Base-by-base conservation (phyloP, 2,329 filamentous ascomycete species). In the Immersiporthe knoxdaviesiana region DNA sequence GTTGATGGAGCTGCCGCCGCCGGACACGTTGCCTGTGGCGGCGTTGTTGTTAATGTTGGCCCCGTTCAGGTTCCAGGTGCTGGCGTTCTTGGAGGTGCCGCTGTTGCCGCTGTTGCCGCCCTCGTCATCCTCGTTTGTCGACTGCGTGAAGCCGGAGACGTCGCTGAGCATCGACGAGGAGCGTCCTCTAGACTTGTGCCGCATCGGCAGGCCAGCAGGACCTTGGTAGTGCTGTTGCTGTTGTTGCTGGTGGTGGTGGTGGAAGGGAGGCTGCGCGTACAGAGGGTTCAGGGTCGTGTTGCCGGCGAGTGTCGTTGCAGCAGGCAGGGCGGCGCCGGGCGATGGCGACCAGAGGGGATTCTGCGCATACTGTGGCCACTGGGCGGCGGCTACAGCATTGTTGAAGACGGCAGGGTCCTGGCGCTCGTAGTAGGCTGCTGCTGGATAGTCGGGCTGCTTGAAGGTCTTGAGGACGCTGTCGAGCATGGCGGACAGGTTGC, bases 101-200 rank as follows among this genome's bases (percentile, higher is more conserved):
- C 62, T 59, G 61, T 68, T 68, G 70, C 67, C 67, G 62, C 62
- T 59, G 61, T 68, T 60, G 69, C 71, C 65, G 47, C 72, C 74
- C 56, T 81, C 81, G 27, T 83, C 81, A 30, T 85, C 86, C 59
- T 85, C 86, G 62, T 81, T 82, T 73, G 85, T 89, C 21, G 84
- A 87, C 78, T 90, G 87, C 10, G 88, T 91, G 74, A 90, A 89
- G 27, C 88, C 88, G n/a, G 87, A 90, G 3, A 90, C 81, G 74
- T 90, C 85, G 74, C 88, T 90, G 2, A 91, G 84, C 88, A 91
- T 91, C 68, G 87, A 90, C 12, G 87, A 90, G 39, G 88, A 90
- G 63, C 88, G 85, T 30, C 87, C 88, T 59, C 88, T 80, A 39
- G 81, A 80, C 76, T 83, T 84, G 72, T 76, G 71, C 72, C 78